These are phyloP conservation scores for Bruguiera hainesii DNA, from an alignment of 441 rosid genomes.

Conservation along the genomic window DNA sequence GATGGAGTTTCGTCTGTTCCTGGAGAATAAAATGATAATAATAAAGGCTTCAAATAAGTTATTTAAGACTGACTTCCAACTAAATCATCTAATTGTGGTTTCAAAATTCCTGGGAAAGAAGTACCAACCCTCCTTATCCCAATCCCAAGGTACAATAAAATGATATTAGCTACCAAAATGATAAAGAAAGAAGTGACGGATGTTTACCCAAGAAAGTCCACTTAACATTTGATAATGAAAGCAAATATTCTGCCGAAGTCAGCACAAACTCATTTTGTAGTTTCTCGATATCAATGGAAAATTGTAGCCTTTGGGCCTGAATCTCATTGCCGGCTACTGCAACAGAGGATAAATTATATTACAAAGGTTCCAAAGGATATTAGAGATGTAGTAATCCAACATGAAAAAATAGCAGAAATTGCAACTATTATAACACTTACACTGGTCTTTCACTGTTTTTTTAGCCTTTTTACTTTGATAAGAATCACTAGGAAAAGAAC, in stretches of 20 bases:
- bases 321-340: conserved; percentile 40
- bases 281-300: conserved; percentile 58
- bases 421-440: conserved; percentile 37
- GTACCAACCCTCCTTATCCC: background rate
- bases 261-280: conserved; percentile 80
- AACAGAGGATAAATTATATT: conserved; percentile 14
- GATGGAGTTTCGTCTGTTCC: conserved; percentile 52
- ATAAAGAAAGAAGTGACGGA: background rate
- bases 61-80: conserved; percentile 1
- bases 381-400: background rate
- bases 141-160: background rate
- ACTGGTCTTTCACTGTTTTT: conserved; percentile 42
- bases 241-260: conserved; percentile 81
- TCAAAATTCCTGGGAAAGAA: background rate
- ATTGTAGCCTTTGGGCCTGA: conserved; percentile 42
- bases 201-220: conserved; percentile 70
- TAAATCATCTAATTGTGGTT: conserved; percentile 12
- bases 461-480: conserved; percentile 83
- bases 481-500: conserved; percentile 30
- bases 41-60: conserved; percentile 1
- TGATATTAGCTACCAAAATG: conserved; percentile 1
- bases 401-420: conserved; percentile 7
- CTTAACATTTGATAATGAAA: conserved; percentile 60
- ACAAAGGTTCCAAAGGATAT: background rate
- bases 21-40: conserved; percentile 21